phyloP scores from a whole-genome alignment of 2,329 filamentous ascomycete species.

The Trematosphaeria pertusa region DNA sequence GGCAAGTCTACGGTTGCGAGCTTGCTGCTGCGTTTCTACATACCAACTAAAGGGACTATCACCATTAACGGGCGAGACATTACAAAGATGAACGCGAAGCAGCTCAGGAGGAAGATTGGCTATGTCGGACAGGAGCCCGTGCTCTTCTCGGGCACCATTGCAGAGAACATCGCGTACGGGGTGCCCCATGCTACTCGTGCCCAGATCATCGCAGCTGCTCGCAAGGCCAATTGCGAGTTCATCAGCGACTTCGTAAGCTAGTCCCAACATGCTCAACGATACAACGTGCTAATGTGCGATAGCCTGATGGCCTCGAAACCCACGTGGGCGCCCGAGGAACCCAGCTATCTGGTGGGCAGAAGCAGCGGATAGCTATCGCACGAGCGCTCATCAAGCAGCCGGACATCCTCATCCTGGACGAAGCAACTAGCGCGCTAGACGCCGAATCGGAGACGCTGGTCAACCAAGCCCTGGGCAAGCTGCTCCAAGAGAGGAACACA shows the following conservation, averaged over 20 bases:
- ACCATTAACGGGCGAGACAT: slow-evolving; percentile 86
- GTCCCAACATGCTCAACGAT: background rate
- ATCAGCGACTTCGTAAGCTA: slow-evolving; percentile 83
- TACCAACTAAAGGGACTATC: slow-evolving; percentile 77
- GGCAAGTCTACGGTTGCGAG: slow-evolving; percentile 96
- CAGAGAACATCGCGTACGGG: slow-evolving; percentile 92
- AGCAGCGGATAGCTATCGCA: slow-evolving; percentile 97
- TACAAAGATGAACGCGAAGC: slow-evolving; percentile 88
- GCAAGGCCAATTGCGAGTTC: slow-evolving; percentile 94
- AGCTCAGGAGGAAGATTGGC: slow-evolving; percentile 87
- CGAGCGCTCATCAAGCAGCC: slow-evolving; percentile 93
- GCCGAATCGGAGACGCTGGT: slow-evolving; percentile 97
- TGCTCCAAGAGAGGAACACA: slow-evolving; percentile 88
- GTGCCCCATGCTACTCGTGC: slow-evolving; percentile 76
- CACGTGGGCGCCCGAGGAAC: slow-evolving; percentile 90
- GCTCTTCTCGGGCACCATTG: slow-evolving; percentile 83
- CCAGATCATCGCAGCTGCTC: slow-evolving; percentile 85
- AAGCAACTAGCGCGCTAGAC: slow-evolving; percentile 92
- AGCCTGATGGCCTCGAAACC: slow-evolving; percentile 92
- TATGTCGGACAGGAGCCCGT: slow-evolving; percentile 97
- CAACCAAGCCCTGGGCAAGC: slow-evolving; percentile 82
- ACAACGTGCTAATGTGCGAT: slow-evolving; percentile 21
- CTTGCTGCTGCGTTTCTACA: slow-evolving; percentile 90
- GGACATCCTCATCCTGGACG: slow-evolving; percentile 95
- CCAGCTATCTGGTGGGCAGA: slow-evolving; percentile 94